Conservation (phyloP, 164 flowering plant species). For the Tetrastigma voinierianum region DNA sequence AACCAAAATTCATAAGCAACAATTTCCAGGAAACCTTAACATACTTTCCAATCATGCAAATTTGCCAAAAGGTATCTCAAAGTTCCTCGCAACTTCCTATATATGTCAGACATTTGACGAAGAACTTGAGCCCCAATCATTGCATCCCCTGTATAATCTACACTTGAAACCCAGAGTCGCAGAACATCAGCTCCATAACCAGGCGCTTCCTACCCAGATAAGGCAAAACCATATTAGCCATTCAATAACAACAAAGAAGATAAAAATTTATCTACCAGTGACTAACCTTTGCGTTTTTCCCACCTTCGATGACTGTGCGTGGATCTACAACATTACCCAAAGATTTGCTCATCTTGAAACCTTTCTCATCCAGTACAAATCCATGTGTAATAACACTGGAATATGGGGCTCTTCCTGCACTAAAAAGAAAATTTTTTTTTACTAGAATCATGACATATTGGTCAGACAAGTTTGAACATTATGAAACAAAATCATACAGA, state of each 20-base stretch:
- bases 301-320: conserved; percentile 78
- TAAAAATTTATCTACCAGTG: conserved; percentile 2
- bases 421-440: conserved; percentile 1
- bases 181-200: conserved; percentile 94
- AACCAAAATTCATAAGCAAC: too few relatives aligned
- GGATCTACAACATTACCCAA: conserved; percentile 98
- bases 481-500: too few relatives aligned
- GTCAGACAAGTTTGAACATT: too few relatives aligned
- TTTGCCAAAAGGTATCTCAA: conserved; percentile 83
- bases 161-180: conserved; percentile 99
- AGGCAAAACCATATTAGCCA: not conserved
- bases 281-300: conserved; percentile 69
- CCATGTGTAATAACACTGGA: conserved; percentile 87
- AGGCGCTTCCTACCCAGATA: conserved; percentile 71
- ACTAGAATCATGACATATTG: not conserved
- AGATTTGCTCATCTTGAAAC: conserved; percentile 97
- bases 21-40: conserved; percentile 5
- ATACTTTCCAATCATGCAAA: conserved; percentile 95
- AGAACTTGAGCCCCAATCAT: conserved; percentile 85
- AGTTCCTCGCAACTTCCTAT: conserved; percentile 91
- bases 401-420: conserved; percentile 91
- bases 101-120: conserved; percentile 94
- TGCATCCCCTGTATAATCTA: conserved; percentile 92
- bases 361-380: conserved; percentile 96
- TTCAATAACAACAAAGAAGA: not conserved